phyloP scores from a whole-genome alignment of 2,329 filamentous ascomycete genomes.

The Hymenoscyphus scutula region DNA sequence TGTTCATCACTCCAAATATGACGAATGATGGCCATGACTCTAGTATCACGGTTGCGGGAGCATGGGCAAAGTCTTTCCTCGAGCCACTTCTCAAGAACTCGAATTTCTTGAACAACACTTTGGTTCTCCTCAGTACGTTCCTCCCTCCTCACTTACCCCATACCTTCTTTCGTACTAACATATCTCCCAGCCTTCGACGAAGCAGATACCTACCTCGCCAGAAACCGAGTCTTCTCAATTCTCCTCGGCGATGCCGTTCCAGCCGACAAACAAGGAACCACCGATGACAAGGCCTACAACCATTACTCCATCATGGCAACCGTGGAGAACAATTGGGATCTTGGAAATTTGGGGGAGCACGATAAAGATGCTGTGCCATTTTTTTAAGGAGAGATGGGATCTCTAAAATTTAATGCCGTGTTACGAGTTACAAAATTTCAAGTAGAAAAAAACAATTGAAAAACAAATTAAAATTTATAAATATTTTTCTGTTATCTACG shows the following conservation, averaged over 20 bases:
- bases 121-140: slow-evolving; percentile 62
- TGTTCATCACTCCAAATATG: slow-evolving; percentile 73
- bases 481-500: no score
- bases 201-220: slow-evolving; percentile 61
- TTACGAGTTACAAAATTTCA: no score
- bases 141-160: background rate
- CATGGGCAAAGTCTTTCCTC: slow-evolving; percentile 68
- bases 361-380: slow-evolving; percentile 32
- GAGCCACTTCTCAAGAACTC: slow-evolving; percentile 65
- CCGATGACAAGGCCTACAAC: slow-evolving; percentile 66
- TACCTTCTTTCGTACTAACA: slow-evolving; percentile 62
- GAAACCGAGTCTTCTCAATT: slow-evolving; percentile 68
- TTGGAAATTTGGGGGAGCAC: slow-evolving; percentile 58
- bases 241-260: slow-evolving; percentile 72
- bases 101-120: slow-evolving; percentile 70
- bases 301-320: slow-evolving; percentile 66
- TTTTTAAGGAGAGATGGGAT: slow-evolving; percentile 7
- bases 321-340: slow-evolving; percentile 65
- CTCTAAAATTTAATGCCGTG: background rate
- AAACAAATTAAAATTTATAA: no score
- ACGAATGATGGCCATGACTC: slow-evolving; percentile 71
- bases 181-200: slow-evolving; percentile 69
- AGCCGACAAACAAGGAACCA: slow-evolving; percentile 58
- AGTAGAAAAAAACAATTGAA: no score
- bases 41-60: slow-evolving; percentile 55